Conservation (phyloP, 192 early-diverging fungal species). For the Entomortierella parvispora region DNA sequence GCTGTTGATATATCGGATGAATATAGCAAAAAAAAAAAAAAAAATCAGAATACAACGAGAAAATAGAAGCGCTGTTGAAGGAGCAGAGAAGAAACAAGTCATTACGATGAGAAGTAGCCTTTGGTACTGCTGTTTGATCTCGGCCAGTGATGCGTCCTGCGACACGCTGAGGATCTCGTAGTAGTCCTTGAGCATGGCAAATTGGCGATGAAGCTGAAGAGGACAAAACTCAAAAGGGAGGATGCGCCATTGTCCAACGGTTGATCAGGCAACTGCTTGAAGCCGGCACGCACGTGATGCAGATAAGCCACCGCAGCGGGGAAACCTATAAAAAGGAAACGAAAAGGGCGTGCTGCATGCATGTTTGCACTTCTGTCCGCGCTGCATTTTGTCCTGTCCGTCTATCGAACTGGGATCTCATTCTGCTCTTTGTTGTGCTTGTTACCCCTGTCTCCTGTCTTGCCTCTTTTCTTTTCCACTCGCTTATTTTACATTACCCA, state of each 20-base stretch:
- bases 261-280: too few species aligned
- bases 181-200: conserved; percentile 54
- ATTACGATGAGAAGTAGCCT: conserved; percentile 61
- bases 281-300: too few species aligned
- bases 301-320: too few species aligned
- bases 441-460: not conserved
- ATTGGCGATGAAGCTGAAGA: not conserved
- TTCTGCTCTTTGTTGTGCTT: too few species aligned
- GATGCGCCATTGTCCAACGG: not conserved
- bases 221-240: not conserved
- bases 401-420: too few species aligned
- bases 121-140: conserved; percentile 68
- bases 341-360: not conserved
- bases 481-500: not conserved
- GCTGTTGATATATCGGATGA: conserved; percentile 19
- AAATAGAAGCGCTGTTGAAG: not conserved
- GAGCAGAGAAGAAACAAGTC: not conserved
- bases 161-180: conserved; percentile 66
- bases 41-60: not conserved
- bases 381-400: too few species aligned
- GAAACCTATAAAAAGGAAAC: not conserved
- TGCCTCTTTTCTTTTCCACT: not conserved
- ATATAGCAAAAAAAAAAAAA: not conserved
- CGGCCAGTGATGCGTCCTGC: conserved; percentile 49
- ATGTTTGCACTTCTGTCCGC: conserved; percentile 2